Evolutionary conservation across 192 early-diverging fungal genomes (phyloP).

Genomic region (Dimargaris cristalligena): DNA sequence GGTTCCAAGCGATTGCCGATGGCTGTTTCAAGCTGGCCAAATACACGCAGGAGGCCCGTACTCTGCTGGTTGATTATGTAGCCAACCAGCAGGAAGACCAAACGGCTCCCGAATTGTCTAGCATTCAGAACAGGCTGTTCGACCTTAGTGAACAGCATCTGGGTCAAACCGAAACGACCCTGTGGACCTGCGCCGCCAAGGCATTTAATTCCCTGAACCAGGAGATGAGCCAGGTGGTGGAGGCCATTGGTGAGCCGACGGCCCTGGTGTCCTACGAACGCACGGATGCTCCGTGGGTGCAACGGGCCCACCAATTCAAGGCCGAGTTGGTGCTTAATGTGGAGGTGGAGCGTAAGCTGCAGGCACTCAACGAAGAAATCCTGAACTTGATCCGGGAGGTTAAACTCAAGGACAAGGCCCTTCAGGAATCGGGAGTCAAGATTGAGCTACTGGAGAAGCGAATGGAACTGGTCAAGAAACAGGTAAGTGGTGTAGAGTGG

Average conservation of each 20-base stretch:
- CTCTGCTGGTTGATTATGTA: not conserved
- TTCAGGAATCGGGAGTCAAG: constrained; percentile 59
- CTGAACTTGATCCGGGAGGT: constrained; percentile 58
- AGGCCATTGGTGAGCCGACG: constrained; percentile 12
- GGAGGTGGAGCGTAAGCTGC: constrained; percentile 60
- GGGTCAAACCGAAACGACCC: not conserved
- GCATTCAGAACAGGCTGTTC: not conserved
- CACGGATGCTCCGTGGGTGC: constrained; percentile 55
- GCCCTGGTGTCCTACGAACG: not conserved
- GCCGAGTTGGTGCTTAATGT: constrained; percentile 60
- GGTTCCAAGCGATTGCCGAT: not conserved
- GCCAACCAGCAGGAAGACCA: not conserved
- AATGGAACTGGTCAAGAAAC: constrained; percentile 44
- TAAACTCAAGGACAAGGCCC: constrained; percentile 61
- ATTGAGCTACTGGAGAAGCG: constrained; percentile 72
- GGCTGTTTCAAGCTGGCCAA: not conserved
- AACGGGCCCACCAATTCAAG: constrained; percentile 65
- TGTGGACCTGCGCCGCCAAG: constrained; percentile 19
- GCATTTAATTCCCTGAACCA: constrained; percentile 18
- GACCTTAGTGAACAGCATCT: constrained; percentile 1
- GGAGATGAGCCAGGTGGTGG: constrained; percentile 14
- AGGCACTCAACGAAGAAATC: constrained; percentile 61
- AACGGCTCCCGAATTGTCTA: not conserved
- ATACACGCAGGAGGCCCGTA: constrained; percentile 5
- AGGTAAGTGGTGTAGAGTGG: too few species aligned